Conservation (phyloP, 1,284 basidiomycete species). For the Somion occarium region DNA sequence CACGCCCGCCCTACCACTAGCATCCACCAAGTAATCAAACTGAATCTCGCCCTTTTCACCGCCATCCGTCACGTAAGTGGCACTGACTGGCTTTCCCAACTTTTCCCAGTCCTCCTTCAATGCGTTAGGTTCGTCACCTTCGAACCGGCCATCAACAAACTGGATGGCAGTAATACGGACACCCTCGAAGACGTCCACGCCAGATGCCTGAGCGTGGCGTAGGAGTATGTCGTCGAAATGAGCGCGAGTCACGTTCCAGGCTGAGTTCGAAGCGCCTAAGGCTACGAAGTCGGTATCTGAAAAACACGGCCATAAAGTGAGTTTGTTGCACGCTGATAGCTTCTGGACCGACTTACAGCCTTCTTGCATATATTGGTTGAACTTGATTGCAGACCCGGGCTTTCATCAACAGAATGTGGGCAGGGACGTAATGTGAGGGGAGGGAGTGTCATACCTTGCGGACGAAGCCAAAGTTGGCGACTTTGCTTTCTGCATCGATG, state of each 20-base stretch:
- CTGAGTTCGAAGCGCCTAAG: conserved; percentile 30
- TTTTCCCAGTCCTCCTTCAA: neutral
- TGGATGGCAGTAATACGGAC: conserved; percentile 29
- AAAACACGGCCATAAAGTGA: neutral
- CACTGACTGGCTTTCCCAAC: conserved; percentile 23
- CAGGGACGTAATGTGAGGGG: neutral
- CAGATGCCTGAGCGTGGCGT: conserved; percentile 30
- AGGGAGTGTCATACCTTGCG: conserved; percentile 27
- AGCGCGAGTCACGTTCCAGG: conserved; percentile 39
- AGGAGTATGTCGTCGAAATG: conserved; percentile 38
- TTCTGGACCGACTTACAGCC: conserved; percentile 28
- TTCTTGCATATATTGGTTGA: conserved; percentile 36
- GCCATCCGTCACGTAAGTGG: conserved; percentile 22
- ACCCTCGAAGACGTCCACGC: conserved; percentile 33
- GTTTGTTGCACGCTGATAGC: neutral
- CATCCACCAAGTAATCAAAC: conserved; percentile 67
- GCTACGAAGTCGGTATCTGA: conserved; percentile 38
- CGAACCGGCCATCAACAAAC: conserved; percentile 19
- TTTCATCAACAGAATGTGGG: conserved; percentile 11
- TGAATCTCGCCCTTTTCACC: conserved; percentile 35
- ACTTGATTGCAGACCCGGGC: conserved; percentile 41
- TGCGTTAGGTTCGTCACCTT: conserved; percentile 1
- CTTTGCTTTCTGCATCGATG: conserved; percentile 33
- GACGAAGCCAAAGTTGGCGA: conserved; percentile 30
- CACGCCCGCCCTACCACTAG: conserved; percentile 62